These are phyloP conservation scores for Oryza glaberrima DNA, from an alignment of 176 grass and related monocot species.

Conservation along the genomic window DNA sequence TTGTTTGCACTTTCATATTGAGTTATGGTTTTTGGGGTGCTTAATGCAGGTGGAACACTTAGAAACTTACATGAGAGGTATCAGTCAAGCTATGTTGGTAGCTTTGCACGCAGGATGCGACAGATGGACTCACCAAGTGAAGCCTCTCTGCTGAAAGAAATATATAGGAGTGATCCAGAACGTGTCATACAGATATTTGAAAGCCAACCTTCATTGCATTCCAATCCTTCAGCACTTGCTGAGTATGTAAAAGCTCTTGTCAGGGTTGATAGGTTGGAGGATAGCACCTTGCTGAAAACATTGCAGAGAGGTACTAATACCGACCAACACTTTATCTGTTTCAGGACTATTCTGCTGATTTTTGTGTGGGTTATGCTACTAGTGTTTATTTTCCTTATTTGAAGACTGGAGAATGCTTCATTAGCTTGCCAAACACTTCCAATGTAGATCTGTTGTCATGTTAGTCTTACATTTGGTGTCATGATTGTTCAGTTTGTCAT, in stretches of 20 bases:
- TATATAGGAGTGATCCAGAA: constrained; percentile 82
- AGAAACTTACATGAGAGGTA: constrained; percentile 66
- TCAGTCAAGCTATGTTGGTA: constrained; percentile 80
- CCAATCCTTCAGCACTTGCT: constrained; percentile 76
- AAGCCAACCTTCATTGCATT: constrained; percentile 75
- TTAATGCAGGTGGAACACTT: constrained; percentile 53
- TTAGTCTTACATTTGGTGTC: not conserved
- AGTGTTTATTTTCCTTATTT: not conserved
- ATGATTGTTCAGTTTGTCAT: not conserved
- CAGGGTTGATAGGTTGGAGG: constrained; percentile 75
- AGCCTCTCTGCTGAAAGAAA: constrained; percentile 65
- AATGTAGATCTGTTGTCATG: not conserved
- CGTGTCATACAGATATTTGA: constrained; percentile 85
- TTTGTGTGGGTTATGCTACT: constrained; percentile 29
- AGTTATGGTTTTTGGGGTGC: not conserved
- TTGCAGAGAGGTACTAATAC: constrained; percentile 79
- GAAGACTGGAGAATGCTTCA: not conserved
- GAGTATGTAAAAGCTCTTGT: constrained; percentile 90
- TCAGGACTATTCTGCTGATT: constrained; percentile 13
- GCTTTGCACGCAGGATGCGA: constrained; percentile 61
- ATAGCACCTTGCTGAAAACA: constrained; percentile 72
- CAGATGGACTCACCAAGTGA: constrained; percentile 61
- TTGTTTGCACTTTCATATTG: not conserved
- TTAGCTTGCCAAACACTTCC: constrained; percentile 5
- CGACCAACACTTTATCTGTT: constrained; percentile 8